Percentiles rank a stretch among this genome's conserved stretches.
phyloP scores from a whole-genome alignment of 495 filamentous ascomycete species.

The Penicillium steckii region DNA sequence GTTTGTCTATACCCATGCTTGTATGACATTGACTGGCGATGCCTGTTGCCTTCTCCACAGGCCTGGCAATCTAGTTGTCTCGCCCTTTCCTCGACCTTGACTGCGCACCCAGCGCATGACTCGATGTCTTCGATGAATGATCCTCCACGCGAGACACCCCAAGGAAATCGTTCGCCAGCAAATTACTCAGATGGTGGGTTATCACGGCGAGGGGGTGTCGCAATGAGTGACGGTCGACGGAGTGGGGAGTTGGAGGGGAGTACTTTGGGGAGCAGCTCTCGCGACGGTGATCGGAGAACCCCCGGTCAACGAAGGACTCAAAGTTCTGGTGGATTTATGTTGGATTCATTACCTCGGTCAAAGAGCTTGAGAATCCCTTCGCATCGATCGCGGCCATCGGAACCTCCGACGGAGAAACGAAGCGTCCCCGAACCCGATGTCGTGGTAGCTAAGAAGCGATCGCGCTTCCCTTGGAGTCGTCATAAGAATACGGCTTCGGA shows the following conservation, averaged over 20 bases:
- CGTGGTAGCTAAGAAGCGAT: constrained; percentile 38
- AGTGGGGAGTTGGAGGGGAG: constrained; percentile 43
- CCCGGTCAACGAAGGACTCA: constrained; percentile 31
- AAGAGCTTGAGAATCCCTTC: constrained; percentile 25
- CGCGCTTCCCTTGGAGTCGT: constrained; percentile 39
- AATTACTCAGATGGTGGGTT: constrained; percentile 18
- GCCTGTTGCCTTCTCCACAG: constrained; percentile 22
- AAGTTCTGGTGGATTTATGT: constrained; percentile 45
- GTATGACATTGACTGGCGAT: constrained; percentile 11
- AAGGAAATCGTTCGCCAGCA: background rate
- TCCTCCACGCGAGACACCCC: background rate
- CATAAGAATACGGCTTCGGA: constrained; percentile 29
- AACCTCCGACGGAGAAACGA: constrained; percentile 32
- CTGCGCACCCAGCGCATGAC: constrained; percentile 22
- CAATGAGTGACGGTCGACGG: constrained; percentile 31
- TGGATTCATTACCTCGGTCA: constrained; percentile 40
- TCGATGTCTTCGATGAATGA: constrained; percentile 17
- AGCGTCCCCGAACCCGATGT: constrained; percentile 31
- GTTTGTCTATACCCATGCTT: constrained; percentile 21
- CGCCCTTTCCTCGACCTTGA: constrained; percentile 19
- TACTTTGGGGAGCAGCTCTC: constrained; percentile 41
- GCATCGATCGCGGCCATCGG: constrained; percentile 27
- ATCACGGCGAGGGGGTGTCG: constrained; percentile 16
- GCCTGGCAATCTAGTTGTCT: constrained; percentile 23
- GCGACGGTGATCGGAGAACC: constrained; percentile 32